Evolutionary conservation across 1,284 basidiomycete species (phyloP), one percentile per base, ranked within the genome.

Genomic region (Coriolopsis trogii): DNA sequence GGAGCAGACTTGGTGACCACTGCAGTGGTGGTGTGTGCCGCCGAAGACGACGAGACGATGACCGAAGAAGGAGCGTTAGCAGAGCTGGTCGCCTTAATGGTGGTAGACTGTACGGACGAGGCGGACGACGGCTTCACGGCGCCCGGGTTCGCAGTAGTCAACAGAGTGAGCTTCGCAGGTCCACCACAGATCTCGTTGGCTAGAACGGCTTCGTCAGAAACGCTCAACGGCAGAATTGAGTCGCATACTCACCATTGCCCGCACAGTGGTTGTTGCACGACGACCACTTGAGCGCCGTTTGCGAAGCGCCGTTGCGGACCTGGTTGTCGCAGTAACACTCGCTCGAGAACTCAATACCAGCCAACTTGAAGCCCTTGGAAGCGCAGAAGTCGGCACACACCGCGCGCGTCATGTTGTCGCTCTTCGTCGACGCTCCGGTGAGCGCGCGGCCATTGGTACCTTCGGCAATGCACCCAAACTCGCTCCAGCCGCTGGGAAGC

Each of bases 261-360:
- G 58, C 61, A 46, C 65, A 67, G 41, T 57, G 41, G 41, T 54
- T 62, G 50, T 26, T 62, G 64, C 65, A 67, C 39, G 60, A 47
- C 46, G 55, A 50, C 56, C 53, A 61, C n/a, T 44, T 49, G 49
- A 65, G 54, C 20, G 57, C 51, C 44, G 28, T 61, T 28, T 39
- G 49, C 36, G 60, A 56, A 13, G 65, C 65, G 46, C 65, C 64
- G 55, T 65, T 65, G 39, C 56, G 55, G 53, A 65, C 59, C 41
- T 52, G 38, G 58, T 62, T 67, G 46, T 63, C 65, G 50, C 65
- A 67, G 59, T 67, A 67, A 60, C 65, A 67, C 55, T 67, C 65
- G 37, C 58, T 56, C 41, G 60, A 51, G 52, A 60, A 67, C 56
- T 67, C 65, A 45, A 62, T 50, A 25, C 63, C 65, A 2, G 65